Evolutionary conservation across 805 yeast genomes (phyloP), one percentile per base, ranked within the genome.

Genomic region (Yarrowia yakushimensis): DNA sequence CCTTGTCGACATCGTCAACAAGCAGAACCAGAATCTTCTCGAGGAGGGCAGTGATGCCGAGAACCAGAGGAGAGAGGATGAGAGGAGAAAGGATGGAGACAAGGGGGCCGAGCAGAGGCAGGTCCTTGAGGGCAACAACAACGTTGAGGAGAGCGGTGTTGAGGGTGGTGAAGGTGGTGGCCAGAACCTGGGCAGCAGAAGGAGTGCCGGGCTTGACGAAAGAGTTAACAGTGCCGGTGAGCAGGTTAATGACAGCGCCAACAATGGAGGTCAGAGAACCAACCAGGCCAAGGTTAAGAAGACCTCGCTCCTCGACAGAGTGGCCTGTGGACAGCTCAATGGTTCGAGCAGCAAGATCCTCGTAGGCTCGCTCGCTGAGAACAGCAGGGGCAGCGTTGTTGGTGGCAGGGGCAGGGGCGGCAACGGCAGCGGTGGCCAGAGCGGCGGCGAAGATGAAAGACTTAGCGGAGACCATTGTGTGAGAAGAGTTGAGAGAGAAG

Each of bases 1-100:
- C 59, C 59, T 36, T 34, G 59, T 52, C 59, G 22, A 52, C 59
- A 20, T 52, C 43, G 33, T 52, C 59, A 23, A 52, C 59, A 4
- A 52, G 59, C 23, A 52, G 33, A 25, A 17, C 34, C 30, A 52
- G 25, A 36, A 52, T 36, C 13, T 18, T 12, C 43, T 25, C 43
- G 11, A 52, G 43, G 18, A 17, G 12, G 33, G 23, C 2, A 18
- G 36, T 22, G 13, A 52, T 31, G 25, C 8, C 13, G 13, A 25
- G 25, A 7, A 52, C 43, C 25, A 52, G 25, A 23, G 59, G 59
- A 12, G 33, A 25, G 30, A 52, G 43, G 25, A 52, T 13, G 20
- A 52, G 34, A 13, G 59, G 59, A 1, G 11, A 43, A 20, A 52
- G 43, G 4, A 52, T 31, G 1, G 33, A 25, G 18, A 52, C 15